Base-by-base conservation (phyloP, 331 rosid genomes). In the Quercus tomentella region DNA sequence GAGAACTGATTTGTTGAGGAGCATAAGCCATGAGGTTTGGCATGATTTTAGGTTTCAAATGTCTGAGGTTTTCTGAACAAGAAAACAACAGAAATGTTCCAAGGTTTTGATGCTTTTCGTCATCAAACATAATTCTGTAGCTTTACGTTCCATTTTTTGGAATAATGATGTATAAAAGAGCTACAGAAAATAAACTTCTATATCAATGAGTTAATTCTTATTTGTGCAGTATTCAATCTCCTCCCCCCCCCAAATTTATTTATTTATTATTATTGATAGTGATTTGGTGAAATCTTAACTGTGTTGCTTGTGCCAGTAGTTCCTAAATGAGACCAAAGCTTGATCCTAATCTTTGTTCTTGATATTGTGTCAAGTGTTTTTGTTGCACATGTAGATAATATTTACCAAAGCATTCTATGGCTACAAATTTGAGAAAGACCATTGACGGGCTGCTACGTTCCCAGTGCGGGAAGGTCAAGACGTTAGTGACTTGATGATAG, bases 11-110 rank as follows among this genome's bases (percentile, higher is more conserved):
- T 63, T 61, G 28, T 75, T 49, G 76, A 86, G 72, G 81, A 41
- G 69, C 72, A 67, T 52, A 52, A 7, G 77, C 31, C 74, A 70
- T 79, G 86, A 74, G 83, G 73, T 74, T 86, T 87, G 82, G 85
- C 87, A 55, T 62, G 75, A 56, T 66, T 60, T 80, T 73, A 81
- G 77, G 58, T 68, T 80, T 65, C 69, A 56, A 75, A 52, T 58
- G 70, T 51, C 22, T 77, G 85, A 82, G 58, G 51, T 66, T 67
- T 33, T 17, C 20, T 43, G 10, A 45, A 33, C 4, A 18, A 10
- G 5, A 49, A 12, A 49, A 49, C 17, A 49, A 49, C 4, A 49
- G 54, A 49, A 49, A 3, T 33, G 25, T 5, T 16, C 22, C 20
- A 5, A 20, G n/a, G 52, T 33, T 67, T 67, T 67, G 26, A 3